Percentiles rank a stretch among this genome's conserved stretches.
Evolutionary conservation across 179 eudicot genomes (phyloP).

Genomic region (Beta lomatogona): DNA sequence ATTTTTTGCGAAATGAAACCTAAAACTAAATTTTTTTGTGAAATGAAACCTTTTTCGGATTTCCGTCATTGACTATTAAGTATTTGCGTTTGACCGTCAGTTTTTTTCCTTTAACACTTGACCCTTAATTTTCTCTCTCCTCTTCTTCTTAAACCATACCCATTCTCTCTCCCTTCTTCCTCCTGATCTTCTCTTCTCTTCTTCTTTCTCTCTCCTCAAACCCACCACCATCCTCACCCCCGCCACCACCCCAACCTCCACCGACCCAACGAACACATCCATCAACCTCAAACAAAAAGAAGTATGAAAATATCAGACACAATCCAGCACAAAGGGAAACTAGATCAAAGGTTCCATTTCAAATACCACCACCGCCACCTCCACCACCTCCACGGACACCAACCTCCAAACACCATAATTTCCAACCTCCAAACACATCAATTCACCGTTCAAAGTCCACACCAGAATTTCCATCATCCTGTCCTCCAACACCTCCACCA

Average conservation of each 20-base stretch:
- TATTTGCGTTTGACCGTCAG: too few species aligned
- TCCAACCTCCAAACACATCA: slow-evolving; percentile 39
- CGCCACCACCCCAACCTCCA: background rate
- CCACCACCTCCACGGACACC: slow-evolving; percentile 31
- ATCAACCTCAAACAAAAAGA: slow-evolving; percentile 23
- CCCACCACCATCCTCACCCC: too few species aligned
- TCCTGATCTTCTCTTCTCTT: too few species aligned
- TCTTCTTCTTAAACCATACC: too few species aligned
- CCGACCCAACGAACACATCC: slow-evolving; percentile 23
- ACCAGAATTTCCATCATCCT: slow-evolving; percentile 36
- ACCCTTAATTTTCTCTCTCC: too few species aligned
- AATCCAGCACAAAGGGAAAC: slow-evolving; percentile 11
- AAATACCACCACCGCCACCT: slow-evolving; percentile 28
- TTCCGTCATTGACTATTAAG: too few species aligned
- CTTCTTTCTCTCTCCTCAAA: too few species aligned
- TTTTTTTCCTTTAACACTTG: too few species aligned
- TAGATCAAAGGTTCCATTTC: slow-evolving; percentile 20
- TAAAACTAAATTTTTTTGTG: too few species aligned
- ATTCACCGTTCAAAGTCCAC: slow-evolving; percentile 40
- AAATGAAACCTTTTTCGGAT: too few species aligned
- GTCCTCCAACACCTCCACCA: slow-evolving; percentile 55
- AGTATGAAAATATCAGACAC: slow-evolving; percentile 17
- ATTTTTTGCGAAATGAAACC: too few species aligned
- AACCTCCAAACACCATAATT: background rate
- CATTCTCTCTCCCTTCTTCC: too few species aligned